These are phyloP conservation scores for Fusarium pilosicola DNA, from an alignment of 2,329 filamentous ascomycete species.

Conservation along the genomic window DNA sequence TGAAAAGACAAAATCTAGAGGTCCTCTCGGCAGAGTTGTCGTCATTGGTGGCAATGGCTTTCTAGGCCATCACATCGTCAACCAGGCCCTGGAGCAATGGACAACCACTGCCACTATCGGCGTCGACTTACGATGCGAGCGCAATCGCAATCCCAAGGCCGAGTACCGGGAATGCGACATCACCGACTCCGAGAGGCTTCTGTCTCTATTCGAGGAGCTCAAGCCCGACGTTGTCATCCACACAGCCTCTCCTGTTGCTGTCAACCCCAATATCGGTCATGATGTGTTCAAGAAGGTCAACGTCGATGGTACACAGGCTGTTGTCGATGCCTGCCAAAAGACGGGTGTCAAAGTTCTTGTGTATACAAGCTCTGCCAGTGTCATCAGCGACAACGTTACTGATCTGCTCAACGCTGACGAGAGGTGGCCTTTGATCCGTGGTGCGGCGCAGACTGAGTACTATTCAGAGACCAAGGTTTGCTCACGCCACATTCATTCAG, in stretches of 20 bases:
- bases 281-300: slow-evolving; percentile 83
- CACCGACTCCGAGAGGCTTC: slow-evolving; percentile 70
- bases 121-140: slow-evolving; percentile 75
- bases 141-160: slow-evolving; percentile 70
- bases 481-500: background rate
- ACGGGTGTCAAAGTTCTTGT: slow-evolving; percentile 83
- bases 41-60: slow-evolving; percentile 88
- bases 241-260: slow-evolving; percentile 78
- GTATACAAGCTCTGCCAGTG: slow-evolving; percentile 89
- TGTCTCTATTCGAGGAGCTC: slow-evolving; percentile 70
- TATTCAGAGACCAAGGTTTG: slow-evolving; percentile 90
- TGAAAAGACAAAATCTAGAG: slow-evolving; percentile 43
- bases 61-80: slow-evolving; percentile 83
- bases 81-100: slow-evolving; percentile 70
- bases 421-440: slow-evolving; percentile 78
- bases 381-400: slow-evolving; percentile 81
- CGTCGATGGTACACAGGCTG: slow-evolving; percentile 82
- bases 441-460: slow-evolving; percentile 77
- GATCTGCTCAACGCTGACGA: slow-evolving; percentile 90
- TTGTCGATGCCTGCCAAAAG: slow-evolving; percentile 77
- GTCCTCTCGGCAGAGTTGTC: slow-evolving; percentile 73
- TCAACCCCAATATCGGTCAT: slow-evolving; percentile 64
- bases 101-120: slow-evolving; percentile 69
- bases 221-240: slow-evolving; percentile 89
- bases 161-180: slow-evolving; percentile 82